Conservation (phyloP, 805 yeast genomes). For the Saccharomyces mikatae region DNA sequence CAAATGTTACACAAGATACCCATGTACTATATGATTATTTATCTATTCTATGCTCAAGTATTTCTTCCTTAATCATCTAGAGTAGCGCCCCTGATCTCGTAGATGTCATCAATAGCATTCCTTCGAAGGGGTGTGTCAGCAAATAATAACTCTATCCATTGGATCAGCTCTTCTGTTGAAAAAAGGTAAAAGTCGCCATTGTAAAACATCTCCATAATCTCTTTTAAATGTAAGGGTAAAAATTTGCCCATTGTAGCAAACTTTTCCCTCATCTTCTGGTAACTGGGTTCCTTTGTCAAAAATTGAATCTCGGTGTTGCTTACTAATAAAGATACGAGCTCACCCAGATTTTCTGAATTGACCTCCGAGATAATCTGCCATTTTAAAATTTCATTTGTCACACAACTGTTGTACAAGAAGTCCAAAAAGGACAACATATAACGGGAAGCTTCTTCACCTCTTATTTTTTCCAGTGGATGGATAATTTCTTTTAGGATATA, state of each 20-base stretch:
- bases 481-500: slow-evolving; percentile 13
- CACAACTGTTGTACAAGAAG: slow-evolving; percentile 18
- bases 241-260: slow-evolving; percentile 22
- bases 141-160: slow-evolving; percentile 33
- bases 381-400: slow-evolving; percentile 14
- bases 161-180: slow-evolving; percentile 31
- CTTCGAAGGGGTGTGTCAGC: slow-evolving; percentile 34
- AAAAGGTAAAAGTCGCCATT: slow-evolving; percentile 35
- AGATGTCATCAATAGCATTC: slow-evolving; percentile 31
- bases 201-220: slow-evolving; percentile 35
- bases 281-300: slow-evolving; percentile 12
- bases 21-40: neutral
- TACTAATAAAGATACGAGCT: slow-evolving; percentile 17
- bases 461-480: slow-evolving; percentile 11
- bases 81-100: slow-evolving; percentile 42
- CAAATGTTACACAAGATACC: neutral
- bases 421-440: slow-evolving; percentile 11
- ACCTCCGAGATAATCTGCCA: slow-evolving; percentile 30
- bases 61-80: slow-evolving; percentile 21
- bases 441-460: slow-evolving; percentile 7
- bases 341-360: slow-evolving; percentile 26
- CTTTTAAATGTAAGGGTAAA: slow-evolving; percentile 33
- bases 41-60: neutral
- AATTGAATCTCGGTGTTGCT: slow-evolving; percentile 21
- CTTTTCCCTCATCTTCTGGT: slow-evolving; percentile 24